A percentile compares a stretch with the other conserved stretches of the same genome.
Evolutionary conservation across 2,329 filamentous ascomycete species (phyloP).

Genomic region (Aspergillus sp.): DNA sequence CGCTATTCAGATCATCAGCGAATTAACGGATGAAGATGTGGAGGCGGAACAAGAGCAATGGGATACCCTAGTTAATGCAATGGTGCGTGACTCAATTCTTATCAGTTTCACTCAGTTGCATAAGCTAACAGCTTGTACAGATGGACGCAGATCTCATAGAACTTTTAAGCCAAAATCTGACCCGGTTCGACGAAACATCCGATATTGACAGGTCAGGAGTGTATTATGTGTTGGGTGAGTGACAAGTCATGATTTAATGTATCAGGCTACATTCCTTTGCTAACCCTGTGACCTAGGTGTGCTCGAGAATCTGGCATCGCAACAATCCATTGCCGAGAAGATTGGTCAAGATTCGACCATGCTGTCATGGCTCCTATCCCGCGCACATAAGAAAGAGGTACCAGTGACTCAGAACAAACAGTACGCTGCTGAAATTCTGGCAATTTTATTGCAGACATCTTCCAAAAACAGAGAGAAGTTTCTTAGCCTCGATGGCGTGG

Average conservation of each 20-base stretch:
- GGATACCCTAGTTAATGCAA: conserved; percentile 62
- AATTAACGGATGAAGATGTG: conserved; percentile 91
- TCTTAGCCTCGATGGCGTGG: conserved; percentile 62
- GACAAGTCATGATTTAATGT: background rate
- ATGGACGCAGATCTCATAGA: conserved; percentile 38
- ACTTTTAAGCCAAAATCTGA: conserved; percentile 52
- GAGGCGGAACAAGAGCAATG: conserved; percentile 73
- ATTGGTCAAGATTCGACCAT: conserved; percentile 64
- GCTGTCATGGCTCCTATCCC: conserved; percentile 67
- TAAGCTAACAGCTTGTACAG: conserved; percentile 19
- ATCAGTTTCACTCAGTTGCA: too few species aligned
- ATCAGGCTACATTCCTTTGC: background rate
- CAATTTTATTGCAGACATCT: conserved; percentile 77
- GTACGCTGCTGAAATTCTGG: conserved; percentile 85
- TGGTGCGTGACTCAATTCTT: conserved; percentile 32
- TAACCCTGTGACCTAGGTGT: conserved; percentile 43
- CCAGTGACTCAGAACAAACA: conserved; percentile 84
- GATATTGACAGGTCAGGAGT: conserved; percentile 74
- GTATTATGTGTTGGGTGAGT: conserved; percentile 66
- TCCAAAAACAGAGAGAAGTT: conserved; percentile 58
- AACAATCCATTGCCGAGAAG: conserved; percentile 59
- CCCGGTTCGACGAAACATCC: conserved; percentile 65
- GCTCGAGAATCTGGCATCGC: conserved; percentile 77
- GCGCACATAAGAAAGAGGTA: conserved; percentile 63
- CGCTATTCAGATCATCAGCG: conserved; percentile 78